Evolutionary conservation across 495 filamentous ascomycete genomes (phyloP).

Genomic region (Sordaria brevicollis): DNA sequence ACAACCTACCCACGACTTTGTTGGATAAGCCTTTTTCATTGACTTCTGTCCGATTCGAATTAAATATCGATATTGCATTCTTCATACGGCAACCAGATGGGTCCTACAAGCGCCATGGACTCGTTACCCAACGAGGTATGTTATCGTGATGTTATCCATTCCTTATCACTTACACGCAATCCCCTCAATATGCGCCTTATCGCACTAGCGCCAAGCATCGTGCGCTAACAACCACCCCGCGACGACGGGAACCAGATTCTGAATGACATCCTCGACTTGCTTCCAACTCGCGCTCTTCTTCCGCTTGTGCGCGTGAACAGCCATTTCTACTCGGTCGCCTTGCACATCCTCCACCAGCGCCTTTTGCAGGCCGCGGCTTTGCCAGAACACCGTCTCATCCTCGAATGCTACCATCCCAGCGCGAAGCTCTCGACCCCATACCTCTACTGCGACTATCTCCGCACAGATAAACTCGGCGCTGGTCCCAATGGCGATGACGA

Average conservation of each 20-base stretch:
- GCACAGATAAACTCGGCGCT: slow-evolving; percentile 39
- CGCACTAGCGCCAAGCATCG: neutral
- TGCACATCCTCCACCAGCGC: slow-evolving; percentile 58
- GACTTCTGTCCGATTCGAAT: neutral
- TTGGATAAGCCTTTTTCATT: neutral
- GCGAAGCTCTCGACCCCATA: slow-evolving; percentile 58
- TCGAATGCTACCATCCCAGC: slow-evolving; percentile 69
- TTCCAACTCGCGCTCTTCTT: slow-evolving; percentile 52
- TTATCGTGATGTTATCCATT: neutral
- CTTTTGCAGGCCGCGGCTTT: slow-evolving; percentile 46
- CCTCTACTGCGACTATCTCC: slow-evolving; percentile 57
- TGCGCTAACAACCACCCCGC: slow-evolving; percentile 3
- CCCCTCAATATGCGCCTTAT: neutral
- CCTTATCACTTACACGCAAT: neutral
- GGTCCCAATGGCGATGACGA: slow-evolving; percentile 32
- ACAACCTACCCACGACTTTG: neutral
- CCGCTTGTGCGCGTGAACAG: slow-evolving; percentile 49
- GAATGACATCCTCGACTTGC: slow-evolving; percentile 48
- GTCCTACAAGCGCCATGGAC: slow-evolving; percentile 20
- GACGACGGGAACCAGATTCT: slow-evolving; percentile 45
- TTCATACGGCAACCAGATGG: slow-evolving; percentile 12
- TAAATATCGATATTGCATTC: neutral
- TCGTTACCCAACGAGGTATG: slow-evolving; percentile 36
- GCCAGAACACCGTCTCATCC: slow-evolving; percentile 52
- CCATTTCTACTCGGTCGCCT: slow-evolving; percentile 55